Evolutionary conservation across 2,329 filamentous ascomycete genomes (phyloP).

Genomic region (Claviceps digitariae): DNA sequence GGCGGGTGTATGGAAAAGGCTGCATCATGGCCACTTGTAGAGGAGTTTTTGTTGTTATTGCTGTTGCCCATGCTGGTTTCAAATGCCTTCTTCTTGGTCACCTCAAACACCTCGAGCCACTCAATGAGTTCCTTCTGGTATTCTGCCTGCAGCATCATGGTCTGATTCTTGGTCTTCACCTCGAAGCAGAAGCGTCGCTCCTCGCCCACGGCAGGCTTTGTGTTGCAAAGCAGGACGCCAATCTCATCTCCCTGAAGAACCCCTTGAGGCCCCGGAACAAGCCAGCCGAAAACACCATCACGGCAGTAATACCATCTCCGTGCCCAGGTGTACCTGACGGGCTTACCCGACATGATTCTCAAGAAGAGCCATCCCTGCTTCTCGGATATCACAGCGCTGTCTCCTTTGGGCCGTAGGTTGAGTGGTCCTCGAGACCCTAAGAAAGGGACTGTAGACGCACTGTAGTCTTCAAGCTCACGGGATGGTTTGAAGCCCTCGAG

Average conservation of each 20-base stretch:
- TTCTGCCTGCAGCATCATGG: slow-evolving; percentile 80
- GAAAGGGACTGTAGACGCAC: slow-evolving; percentile 77
- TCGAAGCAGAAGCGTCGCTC: slow-evolving; percentile 96
- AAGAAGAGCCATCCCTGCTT: slow-evolving; percentile 95
- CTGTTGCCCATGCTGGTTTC: slow-evolving; percentile 52
- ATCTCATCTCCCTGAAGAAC: slow-evolving; percentile 95
- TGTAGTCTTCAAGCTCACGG: slow-evolving; percentile 86
- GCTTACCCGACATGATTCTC: slow-evolving; percentile 71
- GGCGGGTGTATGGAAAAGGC: slow-evolving; percentile 90
- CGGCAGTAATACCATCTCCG: slow-evolving; percentile 93
- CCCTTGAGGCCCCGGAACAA: slow-evolving; percentile 70
- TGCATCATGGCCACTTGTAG: slow-evolving; percentile 44
- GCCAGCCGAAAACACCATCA: slow-evolving; percentile 89
- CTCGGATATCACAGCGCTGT: slow-evolving; percentile 45
- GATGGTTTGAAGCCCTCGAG: slow-evolving; percentile 63
- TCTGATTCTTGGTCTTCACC: slow-evolving; percentile 93
- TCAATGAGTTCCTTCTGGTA: slow-evolving; percentile 85
- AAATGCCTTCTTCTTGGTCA: slow-evolving; percentile 83
- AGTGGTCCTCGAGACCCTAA: slow-evolving; percentile 59
- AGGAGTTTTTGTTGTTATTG: slow-evolving; percentile 24
- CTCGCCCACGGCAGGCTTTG: slow-evolving; percentile 80
- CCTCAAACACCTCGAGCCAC: slow-evolving; percentile 88
- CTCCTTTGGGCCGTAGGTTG: slow-evolving; percentile 41
- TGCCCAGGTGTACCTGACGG: slow-evolving; percentile 78
- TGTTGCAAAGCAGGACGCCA: slow-evolving; percentile 84